phyloP scores from a whole-genome alignment of 768 basidiomycete species.

The Asterophora parasitica region DNA sequence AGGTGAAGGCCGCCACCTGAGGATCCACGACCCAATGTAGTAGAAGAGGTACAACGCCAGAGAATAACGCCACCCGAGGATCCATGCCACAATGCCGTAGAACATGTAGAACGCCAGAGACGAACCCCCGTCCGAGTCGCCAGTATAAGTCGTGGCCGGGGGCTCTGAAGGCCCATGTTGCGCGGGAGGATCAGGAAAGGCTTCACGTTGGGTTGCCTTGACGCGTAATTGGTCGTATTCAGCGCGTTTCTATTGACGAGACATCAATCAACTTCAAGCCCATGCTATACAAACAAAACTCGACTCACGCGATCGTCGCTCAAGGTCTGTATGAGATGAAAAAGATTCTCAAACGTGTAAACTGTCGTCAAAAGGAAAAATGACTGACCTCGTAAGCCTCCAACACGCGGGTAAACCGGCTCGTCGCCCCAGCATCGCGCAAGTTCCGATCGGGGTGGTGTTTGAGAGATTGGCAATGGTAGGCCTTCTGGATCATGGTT shows the following conservation, averaged over 20 bases:
- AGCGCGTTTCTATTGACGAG: slow-evolving; percentile 1
- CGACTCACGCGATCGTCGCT: slow-evolving; percentile 7
- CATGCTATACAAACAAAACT: background rate
- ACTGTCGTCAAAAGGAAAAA: too few relatives aligned
- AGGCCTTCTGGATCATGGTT: slow-evolving; percentile 43
- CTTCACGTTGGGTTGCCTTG: background rate
- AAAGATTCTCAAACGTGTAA: too few relatives aligned
- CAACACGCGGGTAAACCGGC: slow-evolving; percentile 63
- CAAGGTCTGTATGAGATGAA: slow-evolving; percentile 10
- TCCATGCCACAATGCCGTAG: background rate
- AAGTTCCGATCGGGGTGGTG: slow-evolving; percentile 72
- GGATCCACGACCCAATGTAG: background rate
- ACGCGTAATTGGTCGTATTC: background rate
- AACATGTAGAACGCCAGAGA: background rate
- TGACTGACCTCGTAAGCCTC: slow-evolving; percentile 73
- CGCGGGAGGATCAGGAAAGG: background rate
- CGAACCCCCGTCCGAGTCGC: too few relatives aligned
- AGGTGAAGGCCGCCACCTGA: background rate
- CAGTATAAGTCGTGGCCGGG: too few relatives aligned
- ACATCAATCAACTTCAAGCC: background rate
- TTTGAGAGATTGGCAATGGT: slow-evolving; percentile 58
- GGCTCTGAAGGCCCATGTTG: background rate
- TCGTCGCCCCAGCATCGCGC: slow-evolving; percentile 62
- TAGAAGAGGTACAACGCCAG: background rate
- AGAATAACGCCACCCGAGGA: background rate